These are phyloP conservation scores for Hemisphaericaspora xylofermentans DNA, from an alignment of 1,139 yeast genomes.

Conservation along the genomic window DNA sequence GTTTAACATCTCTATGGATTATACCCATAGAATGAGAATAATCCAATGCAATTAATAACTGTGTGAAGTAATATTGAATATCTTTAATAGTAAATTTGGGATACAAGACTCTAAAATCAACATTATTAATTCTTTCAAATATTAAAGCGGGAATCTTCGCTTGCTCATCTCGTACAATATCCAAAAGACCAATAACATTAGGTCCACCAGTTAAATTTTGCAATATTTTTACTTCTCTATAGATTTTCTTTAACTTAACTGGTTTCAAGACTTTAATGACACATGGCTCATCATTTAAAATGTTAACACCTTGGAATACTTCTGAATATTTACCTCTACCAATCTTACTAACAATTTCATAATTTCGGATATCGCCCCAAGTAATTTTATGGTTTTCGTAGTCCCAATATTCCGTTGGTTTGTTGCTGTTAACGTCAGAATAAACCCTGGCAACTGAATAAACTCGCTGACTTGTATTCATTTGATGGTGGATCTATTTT, in stretches of 20 bases:
- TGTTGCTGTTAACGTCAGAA: conserved; percentile 75
- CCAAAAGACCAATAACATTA: conserved; percentile 64
- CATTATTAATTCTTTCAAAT: conserved; percentile 68
- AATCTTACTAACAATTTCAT: conserved; percentile 87
- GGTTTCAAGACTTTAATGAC: conserved; percentile 79
- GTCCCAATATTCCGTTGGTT: conserved; percentile 92
- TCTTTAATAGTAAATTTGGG: conserved; percentile 64
- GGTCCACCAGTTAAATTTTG: conserved; percentile 78
- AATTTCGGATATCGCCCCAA: conserved; percentile 75
- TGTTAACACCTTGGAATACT: conserved; percentile 74
- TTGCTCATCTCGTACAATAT: conserved; percentile 73
- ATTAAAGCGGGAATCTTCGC: conserved; percentile 74
- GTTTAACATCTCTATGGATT: conserved; percentile 82
- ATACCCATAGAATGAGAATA: conserved; percentile 82
- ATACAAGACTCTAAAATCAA: conserved; percentile 70
- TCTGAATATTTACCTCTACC: conserved; percentile 98
- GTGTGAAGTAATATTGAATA: conserved; percentile 68
- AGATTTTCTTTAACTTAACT: conserved; percentile 75
- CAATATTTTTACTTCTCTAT: conserved; percentile 71
- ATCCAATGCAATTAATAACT: conserved; percentile 68
- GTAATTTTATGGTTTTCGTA: conserved; percentile 70
- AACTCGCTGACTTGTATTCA: conserved; percentile 33
- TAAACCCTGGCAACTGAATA: conserved; percentile 85
- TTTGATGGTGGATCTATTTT: background rate
- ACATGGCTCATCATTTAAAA: conserved; percentile 49